Percentiles rank a stretch among this genome's conserved stretches.
Conservation (phyloP, 2,329 filamentous ascomycete genomes). For the Trichoderma atrobrunneum region DNA sequence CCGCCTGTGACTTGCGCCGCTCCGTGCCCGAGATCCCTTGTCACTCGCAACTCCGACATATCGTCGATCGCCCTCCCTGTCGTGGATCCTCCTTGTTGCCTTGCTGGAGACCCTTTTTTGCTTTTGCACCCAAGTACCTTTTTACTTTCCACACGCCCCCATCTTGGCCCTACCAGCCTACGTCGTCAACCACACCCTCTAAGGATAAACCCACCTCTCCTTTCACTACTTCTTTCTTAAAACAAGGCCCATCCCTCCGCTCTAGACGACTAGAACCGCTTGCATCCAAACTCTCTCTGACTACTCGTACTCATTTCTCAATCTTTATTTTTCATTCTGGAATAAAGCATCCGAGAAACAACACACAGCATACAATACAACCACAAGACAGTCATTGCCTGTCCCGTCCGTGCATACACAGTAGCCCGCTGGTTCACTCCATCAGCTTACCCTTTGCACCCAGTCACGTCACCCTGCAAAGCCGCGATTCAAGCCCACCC, state of each 20-base stretch:
- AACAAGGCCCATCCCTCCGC: slow-evolving; percentile 18
- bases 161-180: not conserved
- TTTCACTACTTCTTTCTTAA: slow-evolving; percentile 18
- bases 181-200: not conserved
- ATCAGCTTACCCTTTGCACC: not conserved
- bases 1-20: slow-evolving; percentile 1
- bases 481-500: slow-evolving; percentile 12
- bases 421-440: not conserved
- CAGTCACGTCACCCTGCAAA: slow-evolving; percentile 10
- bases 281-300: not conserved
- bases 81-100: slow-evolving; percentile 19
- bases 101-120: slow-evolving; percentile 13
- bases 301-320: not conserved
- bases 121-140: not conserved
- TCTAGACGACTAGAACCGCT: not conserved
- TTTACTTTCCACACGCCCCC: not conserved
- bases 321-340: not conserved
- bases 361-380: not conserved
- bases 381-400: not conserved
- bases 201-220: slow-evolving; percentile 11
- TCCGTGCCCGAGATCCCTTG: slow-evolving; percentile 17
- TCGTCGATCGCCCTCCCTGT: slow-evolving; percentile 17
- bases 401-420: not conserved
- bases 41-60: not conserved
- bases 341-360: not conserved